phyloP scores from a whole-genome alignment of 805 yeast species.

The Candida maesae region DNA sequence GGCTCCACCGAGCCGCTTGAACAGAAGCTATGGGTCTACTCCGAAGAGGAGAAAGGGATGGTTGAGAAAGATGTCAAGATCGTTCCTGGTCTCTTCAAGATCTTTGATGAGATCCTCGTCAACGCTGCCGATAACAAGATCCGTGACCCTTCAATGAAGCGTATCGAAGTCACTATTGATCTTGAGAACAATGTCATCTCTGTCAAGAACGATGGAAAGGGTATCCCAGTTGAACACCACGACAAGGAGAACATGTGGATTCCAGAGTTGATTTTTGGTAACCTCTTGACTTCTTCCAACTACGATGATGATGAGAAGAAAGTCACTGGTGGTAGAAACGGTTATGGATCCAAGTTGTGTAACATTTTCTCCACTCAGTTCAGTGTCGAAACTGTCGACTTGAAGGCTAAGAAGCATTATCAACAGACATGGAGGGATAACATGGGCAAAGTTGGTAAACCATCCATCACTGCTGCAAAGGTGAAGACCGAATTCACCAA shows the following conservation, averaged over 20 bases:
- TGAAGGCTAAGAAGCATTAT: constrained; percentile 55
- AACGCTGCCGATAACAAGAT: constrained; percentile 99
- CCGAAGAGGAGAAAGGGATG: constrained; percentile 61
- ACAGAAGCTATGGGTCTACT: constrained; percentile 81
- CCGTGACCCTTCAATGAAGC: constrained; percentile 87
- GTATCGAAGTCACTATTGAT: constrained; percentile 77
- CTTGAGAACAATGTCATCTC: constrained; percentile 69
- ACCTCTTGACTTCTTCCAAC: constrained; percentile 89
- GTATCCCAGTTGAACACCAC: constrained; percentile 94
- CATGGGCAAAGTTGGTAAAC: constrained; percentile 75
- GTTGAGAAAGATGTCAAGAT: constrained; percentile 59
- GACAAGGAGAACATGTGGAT: constrained; percentile 87
- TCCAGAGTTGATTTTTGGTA: constrained; percentile 95
- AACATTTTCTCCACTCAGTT: constrained; percentile 91
- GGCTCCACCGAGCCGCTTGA: constrained; percentile 88
- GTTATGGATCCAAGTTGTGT: constrained; percentile 96
- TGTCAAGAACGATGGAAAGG: constrained; percentile 89
- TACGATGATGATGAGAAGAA: constrained; percentile 94
- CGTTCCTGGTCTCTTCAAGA: constrained; percentile 95
- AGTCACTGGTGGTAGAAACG: constrained; percentile 98
- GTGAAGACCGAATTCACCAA: constrained; percentile 76
- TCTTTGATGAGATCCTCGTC: constrained; percentile 94
- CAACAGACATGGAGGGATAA: constrained; percentile 83
- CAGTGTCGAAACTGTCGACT: constrained; percentile 84
- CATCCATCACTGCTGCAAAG: constrained; percentile 49